Evolutionary conservation across 345 rosid genomes (phyloP), one percentile per base, ranked within the genome.

Genomic region (Eucalyptus pauciflora): DNA sequence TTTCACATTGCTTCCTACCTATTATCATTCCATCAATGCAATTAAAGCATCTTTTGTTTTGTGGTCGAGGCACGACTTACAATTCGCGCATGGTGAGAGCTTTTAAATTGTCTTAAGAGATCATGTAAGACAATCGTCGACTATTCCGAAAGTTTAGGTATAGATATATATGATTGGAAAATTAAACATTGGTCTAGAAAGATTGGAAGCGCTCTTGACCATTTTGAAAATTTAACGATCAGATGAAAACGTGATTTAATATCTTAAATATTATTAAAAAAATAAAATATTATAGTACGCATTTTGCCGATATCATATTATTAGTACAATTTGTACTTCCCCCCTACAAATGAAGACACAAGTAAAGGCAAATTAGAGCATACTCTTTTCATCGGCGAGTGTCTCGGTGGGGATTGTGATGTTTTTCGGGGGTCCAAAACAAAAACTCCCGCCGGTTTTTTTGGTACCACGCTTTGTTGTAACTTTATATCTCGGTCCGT

Each of bases 181-280:
- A 52, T 52, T 52, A 52, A 52, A 18, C 10, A 18, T 3, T 24
- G 4, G 58, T 10, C 8, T 10, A 12, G 7, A 71, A 18, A 33
- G 1, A 71, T 71, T 10, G 0, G 3, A 5, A 71, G 1, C 1
- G 2, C 46, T 37, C 2, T 6, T 12, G 0, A 33, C 0, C 0
- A 18, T 69, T 17, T 69, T 0, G 0, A 9, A 17, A 33, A 33
- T 71, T 37, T 52, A 52, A 52, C 2, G 1, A 4, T 17, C 0
- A 5, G 0, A 9, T 1, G 1, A 33, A 69, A 16, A 3, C 1
- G 2, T 9, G 1, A 17, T 33, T 33, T 37, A 9, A 71, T 71
- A 37, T 10, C 1, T 10, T 8, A 71, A 17, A 37, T 71, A 18
- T 71, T 10, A 3, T 10, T 5, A 1, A 3, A 10, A 31, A 31